A percentile compares a stretch with the other conserved stretches of the same genome.
These are phyloP conservation scores for Celoporthe dispersa DNA, from an alignment of 2,329 filamentous ascomycete species.

Conservation along the genomic window DNA sequence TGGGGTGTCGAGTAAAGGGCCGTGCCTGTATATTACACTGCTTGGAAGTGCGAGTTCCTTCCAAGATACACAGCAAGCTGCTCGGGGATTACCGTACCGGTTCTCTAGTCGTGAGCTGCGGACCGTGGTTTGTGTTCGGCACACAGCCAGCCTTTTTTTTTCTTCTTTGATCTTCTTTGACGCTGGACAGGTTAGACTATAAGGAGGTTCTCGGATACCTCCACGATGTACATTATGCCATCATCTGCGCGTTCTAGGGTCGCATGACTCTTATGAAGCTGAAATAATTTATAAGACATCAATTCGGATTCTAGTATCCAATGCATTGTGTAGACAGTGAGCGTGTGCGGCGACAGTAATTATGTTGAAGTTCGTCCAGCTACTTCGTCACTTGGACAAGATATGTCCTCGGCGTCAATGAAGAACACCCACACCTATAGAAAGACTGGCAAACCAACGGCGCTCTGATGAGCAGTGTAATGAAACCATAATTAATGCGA, in stretches of 20 bases:
- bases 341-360: not conserved
- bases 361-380: too few species aligned
- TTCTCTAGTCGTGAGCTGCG: not conserved
- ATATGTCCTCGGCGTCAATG: too few species aligned
- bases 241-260: not conserved
- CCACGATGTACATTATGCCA: not conserved
- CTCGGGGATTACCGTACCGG: not conserved
- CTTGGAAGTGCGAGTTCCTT: not conserved
- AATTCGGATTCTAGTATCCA: not conserved
- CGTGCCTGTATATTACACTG: not conserved
- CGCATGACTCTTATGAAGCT: not conserved
- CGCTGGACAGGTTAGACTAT: not conserved
- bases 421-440: too few species aligned
- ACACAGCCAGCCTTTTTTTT: not conserved
- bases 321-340: not conserved
- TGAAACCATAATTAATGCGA: too few species aligned
- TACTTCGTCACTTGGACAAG: too few species aligned
- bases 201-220: not conserved
- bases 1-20: conserved; percentile 22
- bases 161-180: not conserved
- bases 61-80: not conserved
- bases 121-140: not conserved
- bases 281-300: not conserved
- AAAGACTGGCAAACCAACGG: too few species aligned
- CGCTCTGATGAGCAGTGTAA: too few species aligned